Conservation (phyloP, 2,329 filamentous ascomycete genomes). For the Talaromyces pinophilus region DNA sequence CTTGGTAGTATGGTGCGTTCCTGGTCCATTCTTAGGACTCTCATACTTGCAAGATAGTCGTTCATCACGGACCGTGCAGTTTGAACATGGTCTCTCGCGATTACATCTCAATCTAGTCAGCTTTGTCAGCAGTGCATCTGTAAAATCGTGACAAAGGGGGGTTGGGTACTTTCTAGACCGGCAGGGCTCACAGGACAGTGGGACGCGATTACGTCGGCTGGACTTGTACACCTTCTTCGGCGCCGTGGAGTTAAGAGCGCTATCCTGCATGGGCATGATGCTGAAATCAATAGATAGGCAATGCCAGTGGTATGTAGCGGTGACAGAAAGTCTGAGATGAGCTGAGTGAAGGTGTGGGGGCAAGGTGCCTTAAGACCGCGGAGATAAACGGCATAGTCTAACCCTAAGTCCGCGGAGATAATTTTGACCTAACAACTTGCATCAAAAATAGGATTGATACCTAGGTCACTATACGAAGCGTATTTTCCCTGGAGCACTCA, state of each 20-base stretch:
- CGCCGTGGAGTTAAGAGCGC: neutral
- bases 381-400: neutral
- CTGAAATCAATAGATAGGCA: no score
- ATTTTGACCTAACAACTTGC: neutral
- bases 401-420: conserved; percentile 11
- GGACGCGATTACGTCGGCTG: conserved; percentile 58
- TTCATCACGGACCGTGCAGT: conserved; percentile 89
- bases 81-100: conserved; percentile 85
- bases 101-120: conserved; percentile 78
- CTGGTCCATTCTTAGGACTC: conserved; percentile 55
- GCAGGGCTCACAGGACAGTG: conserved; percentile 88
- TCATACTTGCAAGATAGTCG: conserved; percentile 69
- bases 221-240: conserved; percentile 7
- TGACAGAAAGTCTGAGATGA: neutral
- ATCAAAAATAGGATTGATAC: no score
- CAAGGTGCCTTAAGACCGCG: neutral
- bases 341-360: neutral
- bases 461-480: no score
- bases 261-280: conserved; percentile 7
- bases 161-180: conserved; percentile 78
- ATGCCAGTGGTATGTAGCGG: neutral
- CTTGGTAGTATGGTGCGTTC: neutral
- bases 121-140: conserved; percentile 24
- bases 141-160: neutral
- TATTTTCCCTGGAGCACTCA: no score